Base-by-base conservation (phyloP, 768 basidiomycete genomes). In the Boletus speciosus region DNA sequence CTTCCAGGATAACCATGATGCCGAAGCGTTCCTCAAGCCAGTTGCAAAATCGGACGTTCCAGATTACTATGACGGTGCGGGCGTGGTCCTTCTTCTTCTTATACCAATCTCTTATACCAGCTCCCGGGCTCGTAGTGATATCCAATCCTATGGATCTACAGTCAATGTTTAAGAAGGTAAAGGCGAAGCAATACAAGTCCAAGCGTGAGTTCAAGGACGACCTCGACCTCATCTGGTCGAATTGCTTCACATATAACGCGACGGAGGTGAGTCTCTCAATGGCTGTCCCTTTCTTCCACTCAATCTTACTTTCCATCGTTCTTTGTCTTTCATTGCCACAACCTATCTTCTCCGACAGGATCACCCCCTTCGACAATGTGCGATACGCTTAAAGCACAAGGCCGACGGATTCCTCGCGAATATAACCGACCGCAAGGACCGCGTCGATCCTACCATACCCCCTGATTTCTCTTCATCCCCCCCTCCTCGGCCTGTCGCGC, bases 211-310 rank as follows among this genome's bases (percentile, higher is more conserved):
- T 99, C 72, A 87, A 88, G 58, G 87, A 90, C 55, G 97, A 99
- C 73, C 76, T 99, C 40, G 91, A 96, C 61, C 82, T 98, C 57
- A 98, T 99, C 61, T 99, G 97, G 97, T 84, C 84, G 43, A 99
- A 98, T 60, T 98, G 96, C 71, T 81, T 88, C 58, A 84, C 81
- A 6, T 98, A 98, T 71, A 99, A 99, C 70, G 86, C 90, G 16
- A 81, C 85, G 11, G 89, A 93, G 76, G 95, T 93, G 61, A 56
- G 88, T 79, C n/a, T 42, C 25, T n/a, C 27, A 14, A 23, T 40
- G 8, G 25, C 43, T 16, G 5, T 39, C 41, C 14, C n/a, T 46
- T 25, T 38, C 49, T 43, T 36, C 36, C 15, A 19, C 43, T 53
- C 23, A 57, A 23, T 23, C 10, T 10, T n/a, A 15, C 23, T 15